phyloP scores from a whole-genome alignment of 768 basidiomycete genomes.

The Calocera viscosa region DNA sequence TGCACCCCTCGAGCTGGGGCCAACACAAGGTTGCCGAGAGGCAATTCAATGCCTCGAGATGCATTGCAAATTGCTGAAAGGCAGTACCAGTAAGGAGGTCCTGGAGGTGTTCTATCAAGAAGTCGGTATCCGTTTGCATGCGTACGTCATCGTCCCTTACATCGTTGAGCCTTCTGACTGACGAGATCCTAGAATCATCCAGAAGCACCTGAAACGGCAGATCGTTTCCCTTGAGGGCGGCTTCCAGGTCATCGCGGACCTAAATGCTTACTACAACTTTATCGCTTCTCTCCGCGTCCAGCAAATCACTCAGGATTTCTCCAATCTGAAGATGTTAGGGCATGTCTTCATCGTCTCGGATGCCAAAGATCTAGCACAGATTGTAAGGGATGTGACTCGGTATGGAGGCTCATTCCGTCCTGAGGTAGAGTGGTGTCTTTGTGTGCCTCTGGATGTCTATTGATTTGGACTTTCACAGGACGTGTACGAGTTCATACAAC shows the following conservation, averaged over 20 bases:
- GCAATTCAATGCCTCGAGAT: constrained; percentile 78
- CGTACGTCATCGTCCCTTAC: constrained; percentile 35
- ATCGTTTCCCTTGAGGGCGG: constrained; percentile 91
- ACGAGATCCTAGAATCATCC: constrained; percentile 55
- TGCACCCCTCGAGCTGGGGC: constrained; percentile 62
- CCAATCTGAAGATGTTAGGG: constrained; percentile 91
- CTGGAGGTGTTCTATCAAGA: constrained; percentile 97
- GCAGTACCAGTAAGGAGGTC: constrained; percentile 90
- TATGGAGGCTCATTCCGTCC: constrained; percentile 93
- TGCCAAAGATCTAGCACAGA: constrained; percentile 90
- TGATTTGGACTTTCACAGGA: constrained; percentile 37
- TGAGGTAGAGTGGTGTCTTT: constrained; percentile 44
- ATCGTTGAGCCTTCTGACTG: neutral
- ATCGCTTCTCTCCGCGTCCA: constrained; percentile 77
- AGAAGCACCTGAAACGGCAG: constrained; percentile 93
- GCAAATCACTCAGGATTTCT: constrained; percentile 75
- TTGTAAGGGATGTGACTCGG: constrained; percentile 86
- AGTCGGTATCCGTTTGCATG: constrained; percentile 78
- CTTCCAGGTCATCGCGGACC: constrained; percentile 89
- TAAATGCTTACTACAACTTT: constrained; percentile 88
- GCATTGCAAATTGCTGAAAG: constrained; percentile 83
- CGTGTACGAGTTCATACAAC: constrained; percentile 90
- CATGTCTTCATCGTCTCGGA: constrained; percentile 93
- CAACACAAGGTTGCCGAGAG: constrained; percentile 78
- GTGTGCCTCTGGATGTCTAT: neutral